Evolutionary conservation across 176 grass and related monocot species (phyloP), one percentile per base, ranked within the genome.

Genomic region (Musa troglodytarum): DNA sequence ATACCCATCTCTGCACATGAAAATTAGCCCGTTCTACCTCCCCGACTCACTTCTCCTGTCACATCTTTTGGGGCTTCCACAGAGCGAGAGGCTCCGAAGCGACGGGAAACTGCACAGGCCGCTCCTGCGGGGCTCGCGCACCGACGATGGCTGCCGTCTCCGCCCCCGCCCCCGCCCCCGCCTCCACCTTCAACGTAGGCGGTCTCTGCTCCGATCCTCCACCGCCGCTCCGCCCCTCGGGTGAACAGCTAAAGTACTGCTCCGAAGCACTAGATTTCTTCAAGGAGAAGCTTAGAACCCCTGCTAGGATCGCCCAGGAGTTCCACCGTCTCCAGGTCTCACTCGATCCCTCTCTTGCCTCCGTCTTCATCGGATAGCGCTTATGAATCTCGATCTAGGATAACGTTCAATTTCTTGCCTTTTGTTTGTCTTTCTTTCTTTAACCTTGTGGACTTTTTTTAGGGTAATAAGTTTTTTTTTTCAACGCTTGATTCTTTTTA

Each of bases 321-420:
- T 98, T 84, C 69, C 4, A 2, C 29, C 11, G 29, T 11, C 86
- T 98, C 63, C 90, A 86, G 88, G 95, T 93, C 71, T 49, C 29
- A 19, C 15, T 10, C 0, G 20, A 69, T 23, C 3, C 24, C 7
- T 53, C 14, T 8, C 10, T 20, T 16, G 17, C 2, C n/a, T 10
- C 25, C 10, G 5, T 43, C 34, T 43, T 6, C 34, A 43, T 43
- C 34, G 34, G 34, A 43, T 43, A 6, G 34, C 4, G 4, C 34
- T 0, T 77, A 65, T 59, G 2, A 10, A 15, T 53, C 17, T 17
- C 16, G 21, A 22, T 15, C 9, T 29, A 50, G 6, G 14, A 43
- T 43, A 43, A 6, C 34, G 34, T 43, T 43, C 34, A 43, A 43
- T 43, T 6, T 43, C 34, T 43, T 43, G 34, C 34, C 34, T 43